A percentile compares a stretch with the other conserved stretches of the same genome.
Conservation (phyloP, 164 flowering plant species). For the Warburgia ugandensis region DNA sequence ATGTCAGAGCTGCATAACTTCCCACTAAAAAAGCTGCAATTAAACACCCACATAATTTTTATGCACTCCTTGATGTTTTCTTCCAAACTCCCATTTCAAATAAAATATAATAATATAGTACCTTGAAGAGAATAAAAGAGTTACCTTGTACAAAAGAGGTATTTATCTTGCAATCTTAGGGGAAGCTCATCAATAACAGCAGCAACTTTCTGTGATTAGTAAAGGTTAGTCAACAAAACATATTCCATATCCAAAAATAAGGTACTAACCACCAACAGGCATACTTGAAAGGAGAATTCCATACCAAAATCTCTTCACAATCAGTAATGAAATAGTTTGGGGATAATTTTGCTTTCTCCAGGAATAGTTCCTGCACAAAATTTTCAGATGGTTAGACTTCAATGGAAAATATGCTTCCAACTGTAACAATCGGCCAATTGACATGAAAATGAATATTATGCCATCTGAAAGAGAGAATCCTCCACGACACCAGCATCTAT, state of each 20-base stretch:
- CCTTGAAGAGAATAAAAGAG: neutral
- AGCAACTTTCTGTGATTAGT: conserved; percentile 67
- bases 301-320: conserved; percentile 80
- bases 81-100: neutral
- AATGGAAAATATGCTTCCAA: neutral
- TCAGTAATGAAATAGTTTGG: conserved; percentile 66
- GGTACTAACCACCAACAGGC: neutral
- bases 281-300: conserved; percentile 2
- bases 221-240: neutral
- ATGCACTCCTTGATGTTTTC: neutral
- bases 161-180: conserved; percentile 71
- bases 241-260: neutral
- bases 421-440: too few species aligned
- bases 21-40: too few species aligned
- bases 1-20: too few species aligned
- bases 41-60: too few species aligned
- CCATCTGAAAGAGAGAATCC: too few species aligned
- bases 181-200: conserved; percentile 80
- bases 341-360: conserved; percentile 74
- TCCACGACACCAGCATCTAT: too few species aligned
- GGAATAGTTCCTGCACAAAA: conserved; percentile 60
- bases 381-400: neutral
- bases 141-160: conserved; percentile 85
- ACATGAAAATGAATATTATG: too few species aligned
- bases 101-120: neutral